A percentile compares a stretch with the other conserved stretches of the same genome.
Conservation (phyloP, 2,329 filamentous ascomycete species). For the Hypoxylon sp. region DNA sequence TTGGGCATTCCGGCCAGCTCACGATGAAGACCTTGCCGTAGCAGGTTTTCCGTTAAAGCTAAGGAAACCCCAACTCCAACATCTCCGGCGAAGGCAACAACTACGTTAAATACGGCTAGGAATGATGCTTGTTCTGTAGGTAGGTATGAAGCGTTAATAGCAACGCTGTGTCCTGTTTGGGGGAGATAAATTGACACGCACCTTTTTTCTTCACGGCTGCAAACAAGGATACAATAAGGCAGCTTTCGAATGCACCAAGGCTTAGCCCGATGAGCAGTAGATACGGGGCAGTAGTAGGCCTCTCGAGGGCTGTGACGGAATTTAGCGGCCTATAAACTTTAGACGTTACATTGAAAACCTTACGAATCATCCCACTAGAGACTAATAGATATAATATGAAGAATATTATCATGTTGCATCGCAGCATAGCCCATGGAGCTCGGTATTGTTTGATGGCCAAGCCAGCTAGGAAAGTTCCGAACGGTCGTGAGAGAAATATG, state of each 20-base stretch:
- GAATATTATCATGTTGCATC: slow-evolving; percentile 25
- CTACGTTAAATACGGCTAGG: slow-evolving; percentile 25
- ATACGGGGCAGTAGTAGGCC: slow-evolving; percentile 17
- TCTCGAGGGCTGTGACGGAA: slow-evolving; percentile 19
- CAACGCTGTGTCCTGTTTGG: not conserved
- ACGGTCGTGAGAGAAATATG: slow-evolving; percentile 28
- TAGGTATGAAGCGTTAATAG: not conserved
- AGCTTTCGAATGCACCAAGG: slow-evolving; percentile 27
- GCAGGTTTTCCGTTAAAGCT: slow-evolving; percentile 19
- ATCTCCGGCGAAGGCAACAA: slow-evolving; percentile 31
- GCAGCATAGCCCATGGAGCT: slow-evolving; percentile 23
- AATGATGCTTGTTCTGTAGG: slow-evolving; percentile 20
- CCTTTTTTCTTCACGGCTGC: slow-evolving; percentile 22
- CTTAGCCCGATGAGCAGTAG: slow-evolving; percentile 25
- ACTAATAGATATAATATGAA: slow-evolving; percentile 21
- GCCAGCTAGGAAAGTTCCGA: slow-evolving; percentile 25
- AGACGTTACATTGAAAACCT: not conserved
- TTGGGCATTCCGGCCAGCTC: slow-evolving; percentile 17
- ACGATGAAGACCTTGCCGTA: slow-evolving; percentile 22
- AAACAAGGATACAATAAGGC: slow-evolving; percentile 29
- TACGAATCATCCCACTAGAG: slow-evolving; percentile 20
- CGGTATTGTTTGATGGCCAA: slow-evolving; percentile 23
- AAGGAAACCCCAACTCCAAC: slow-evolving; percentile 29
- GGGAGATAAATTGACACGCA: not conserved
- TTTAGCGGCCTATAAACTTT: slow-evolving; percentile 2